Base-by-base conservation (phyloP, 164 flowering plant species). In the Cinnamomum chago region DNA sequence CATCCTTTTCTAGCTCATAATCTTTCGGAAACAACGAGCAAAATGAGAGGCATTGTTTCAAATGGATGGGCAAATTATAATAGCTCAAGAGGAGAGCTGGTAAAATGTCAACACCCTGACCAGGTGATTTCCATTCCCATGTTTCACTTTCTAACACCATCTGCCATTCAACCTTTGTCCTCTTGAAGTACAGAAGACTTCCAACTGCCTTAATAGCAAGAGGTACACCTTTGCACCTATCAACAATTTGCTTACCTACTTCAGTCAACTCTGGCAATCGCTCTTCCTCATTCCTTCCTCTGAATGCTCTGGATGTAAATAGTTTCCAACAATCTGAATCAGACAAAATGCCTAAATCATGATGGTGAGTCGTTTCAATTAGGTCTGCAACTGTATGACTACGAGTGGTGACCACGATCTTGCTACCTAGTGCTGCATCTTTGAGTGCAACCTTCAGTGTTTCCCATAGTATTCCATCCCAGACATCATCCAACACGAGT, bases 21-120 rank as follows among this genome's bases (percentile, higher is more conserved):
- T 72, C 74, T 40, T 77, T 77, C 2, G 80, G 83, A 65, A 72
- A 81, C 23, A 81, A 22, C 1, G 78, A 77, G 73, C 83, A 81
- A 69, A 62, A 81, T 0, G 74, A 70, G 66, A 81, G 75, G 18
- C 80, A 76, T 24, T 58, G 73, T 69, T 70, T 80, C 35, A 80
- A 70, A 67, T 73, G 74, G 51, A 70, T 47, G 13, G 80, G 80
- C 22, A 77, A 30, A 58, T 70, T 70, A 22, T 72, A n/a, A 50
- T 77, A 77, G 60, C 80, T 77, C 55, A 81, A 35, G 23, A 47
- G 50, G 9, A 81, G 58, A 11, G 76, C 74, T 0, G 78, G 76
- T 9, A 40, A 40, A 25, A 75, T 25, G 20, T 77, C 65, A 5
- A 40, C 47, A 14, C 50, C 22, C 6, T 23, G 35, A 2, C 14